Conservation (phyloP, 371 early-diverging fungal species). For the Saksenaea vasiformis region DNA sequence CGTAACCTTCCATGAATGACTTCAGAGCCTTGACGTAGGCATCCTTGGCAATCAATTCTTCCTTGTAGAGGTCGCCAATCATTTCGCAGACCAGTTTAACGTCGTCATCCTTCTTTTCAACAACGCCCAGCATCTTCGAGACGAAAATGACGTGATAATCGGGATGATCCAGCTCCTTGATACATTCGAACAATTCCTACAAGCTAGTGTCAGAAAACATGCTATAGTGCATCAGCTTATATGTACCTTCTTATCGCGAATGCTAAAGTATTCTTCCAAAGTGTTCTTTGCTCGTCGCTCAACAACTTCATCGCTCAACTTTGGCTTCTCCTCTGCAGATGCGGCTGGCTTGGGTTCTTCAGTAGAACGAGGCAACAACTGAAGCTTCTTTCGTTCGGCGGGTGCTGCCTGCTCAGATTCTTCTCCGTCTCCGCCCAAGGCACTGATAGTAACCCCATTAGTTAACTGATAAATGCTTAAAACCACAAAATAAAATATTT, state of each 20-base stretch:
- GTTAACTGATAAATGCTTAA: no score
- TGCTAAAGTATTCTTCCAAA: slow-evolving; percentile 68
- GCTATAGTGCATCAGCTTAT: background rate
- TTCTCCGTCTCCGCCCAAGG: slow-evolving; percentile 51
- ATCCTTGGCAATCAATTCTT: slow-evolving; percentile 40
- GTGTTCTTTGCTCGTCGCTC: slow-evolving; percentile 66
- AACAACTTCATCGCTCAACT: slow-evolving; percentile 59
- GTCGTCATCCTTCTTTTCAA: slow-evolving; percentile 63
- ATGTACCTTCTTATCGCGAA: slow-evolving; percentile 54
- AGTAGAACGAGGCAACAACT: slow-evolving; percentile 44
- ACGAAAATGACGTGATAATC: slow-evolving; percentile 56
- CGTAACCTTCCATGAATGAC: slow-evolving; percentile 63
- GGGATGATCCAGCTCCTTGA: slow-evolving; percentile 66
- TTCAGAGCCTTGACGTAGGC: slow-evolving; percentile 58
- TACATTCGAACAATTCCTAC: slow-evolving; percentile 59
- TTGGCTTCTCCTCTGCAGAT: slow-evolving; percentile 31
- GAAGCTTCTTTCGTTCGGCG: slow-evolving; percentile 40
- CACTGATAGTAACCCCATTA: slow-evolving; percentile 30
- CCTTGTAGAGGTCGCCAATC: slow-evolving; percentile 50
- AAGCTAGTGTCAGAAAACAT: background rate
- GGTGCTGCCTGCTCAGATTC: slow-evolving; percentile 43
- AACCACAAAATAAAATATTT: background rate
- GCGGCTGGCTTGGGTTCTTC: slow-evolving; percentile 12
- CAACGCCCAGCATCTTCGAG: slow-evolving; percentile 39
- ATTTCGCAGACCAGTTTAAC: slow-evolving; percentile 56